Conservation (phyloP, 2,329 filamentous ascomycete genomes). For the Verruconis gallopava region DNA sequence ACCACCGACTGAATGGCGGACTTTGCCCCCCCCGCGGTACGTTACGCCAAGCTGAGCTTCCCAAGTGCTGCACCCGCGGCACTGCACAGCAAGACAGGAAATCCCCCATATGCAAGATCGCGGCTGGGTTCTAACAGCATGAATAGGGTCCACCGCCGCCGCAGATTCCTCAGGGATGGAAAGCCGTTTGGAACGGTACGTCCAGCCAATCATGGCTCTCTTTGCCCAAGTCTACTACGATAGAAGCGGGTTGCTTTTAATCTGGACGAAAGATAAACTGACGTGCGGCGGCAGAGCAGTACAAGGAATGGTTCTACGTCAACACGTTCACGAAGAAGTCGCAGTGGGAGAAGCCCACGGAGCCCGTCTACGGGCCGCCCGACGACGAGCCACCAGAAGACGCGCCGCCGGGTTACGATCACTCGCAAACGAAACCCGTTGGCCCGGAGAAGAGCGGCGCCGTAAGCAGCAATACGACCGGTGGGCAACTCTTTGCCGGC, state of each 20-base stretch:
- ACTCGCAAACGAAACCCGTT: slow-evolving; percentile 32
- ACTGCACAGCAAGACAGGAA: too few species aligned
- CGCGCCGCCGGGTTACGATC: slow-evolving; percentile 54
- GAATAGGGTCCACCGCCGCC: slow-evolving; percentile 5
- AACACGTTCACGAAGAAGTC: slow-evolving; percentile 80
- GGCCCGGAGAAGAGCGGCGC: slow-evolving; percentile 31
- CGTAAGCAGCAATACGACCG: not conserved
- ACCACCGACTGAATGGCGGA: not conserved
- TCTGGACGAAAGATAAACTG: not conserved
- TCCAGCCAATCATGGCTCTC: too few species aligned
- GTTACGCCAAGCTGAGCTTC: too few species aligned
- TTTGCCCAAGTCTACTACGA: too few species aligned
- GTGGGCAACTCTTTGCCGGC: slow-evolving; percentile 19
- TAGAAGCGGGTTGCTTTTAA: too few species aligned
- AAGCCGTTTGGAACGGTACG: slow-evolving; percentile 8
- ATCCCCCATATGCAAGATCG: too few species aligned
- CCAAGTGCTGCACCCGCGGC: too few species aligned
- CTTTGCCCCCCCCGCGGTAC: not conserved
- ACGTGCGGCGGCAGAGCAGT: slow-evolving; percentile 48
- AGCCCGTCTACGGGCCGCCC: slow-evolving; percentile 45
- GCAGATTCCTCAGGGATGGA: slow-evolving; percentile 7
- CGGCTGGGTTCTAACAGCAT: not conserved
- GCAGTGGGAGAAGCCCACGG: slow-evolving; percentile 76
- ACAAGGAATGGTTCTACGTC: slow-evolving; percentile 89
- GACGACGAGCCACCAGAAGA: slow-evolving; percentile 37